Evolutionary conservation across 371 early-diverging fungal species (phyloP), one percentile per base, ranked within the genome.

Genomic region (Batrachochytrium dendrobatidis): DNA sequence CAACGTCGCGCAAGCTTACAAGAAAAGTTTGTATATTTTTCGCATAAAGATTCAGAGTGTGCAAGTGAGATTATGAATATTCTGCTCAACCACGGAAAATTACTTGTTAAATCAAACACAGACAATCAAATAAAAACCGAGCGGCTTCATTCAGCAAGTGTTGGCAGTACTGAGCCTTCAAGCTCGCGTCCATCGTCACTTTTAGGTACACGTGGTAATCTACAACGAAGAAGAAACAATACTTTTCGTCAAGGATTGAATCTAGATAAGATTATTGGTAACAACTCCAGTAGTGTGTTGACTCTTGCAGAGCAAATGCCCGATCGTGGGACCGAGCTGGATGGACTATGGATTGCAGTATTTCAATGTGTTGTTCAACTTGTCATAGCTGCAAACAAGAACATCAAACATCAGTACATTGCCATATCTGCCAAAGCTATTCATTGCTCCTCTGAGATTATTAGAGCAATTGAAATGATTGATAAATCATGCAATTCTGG

Each of bases 391-490:
- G 75, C 73, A 17, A 74, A 73, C 61, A 63, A 70, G 46, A 72
- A 74, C 65, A 67, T 63, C 33, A 76, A 76, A 54, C 56, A 59
- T 17, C 66, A 74, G 5, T 79, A 69, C 56, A 65, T 76, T 35
- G 59, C 71, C 26, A 79, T 79, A 29, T 43, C 74, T 2, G 79
- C 75, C 24, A 74, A 71, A 51, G 69, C 71, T 18, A 71, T 72
- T 32, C 73, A 70, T 53, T 55, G 65, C 35, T 59, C 74, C 5
- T 55, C 62, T 2, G 75, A 75, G 49, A 66, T 79, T 24, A 50
- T 73, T n/a, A 55, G 65, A 3, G 64, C 64, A 5, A 59, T 76
- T 28, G 75, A 76, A 44, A 4, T 35, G 0, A 56, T 66, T n/a
- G 58, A 60, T 5, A 53, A 63, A 32, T 3, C 12, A 5, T 7